A percentile compares a stretch with the other conserved stretches of the same genome.
These are phyloP conservation scores for Hura crepitans DNA, from an alignment of 441 rosid species.

Conservation along the genomic window DNA sequence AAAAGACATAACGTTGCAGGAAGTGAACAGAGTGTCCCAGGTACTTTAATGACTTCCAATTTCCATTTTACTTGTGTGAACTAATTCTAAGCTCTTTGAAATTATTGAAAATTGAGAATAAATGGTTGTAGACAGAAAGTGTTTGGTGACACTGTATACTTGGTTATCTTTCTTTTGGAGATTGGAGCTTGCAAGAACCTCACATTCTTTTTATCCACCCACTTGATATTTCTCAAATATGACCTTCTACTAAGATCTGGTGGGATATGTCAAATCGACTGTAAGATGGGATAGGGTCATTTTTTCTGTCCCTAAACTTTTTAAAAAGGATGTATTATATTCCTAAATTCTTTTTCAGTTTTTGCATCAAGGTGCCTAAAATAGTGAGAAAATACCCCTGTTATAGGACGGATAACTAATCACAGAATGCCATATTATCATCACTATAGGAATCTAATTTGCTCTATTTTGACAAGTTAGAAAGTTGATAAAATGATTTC, in stretches of 20 bases:
- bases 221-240: neutral
- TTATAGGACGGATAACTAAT: too few relatives aligned
- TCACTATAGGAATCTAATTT: too few relatives aligned
- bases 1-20: slow-evolving; percentile 92
- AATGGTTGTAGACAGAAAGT: neutral
- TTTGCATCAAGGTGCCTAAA: too few relatives aligned
- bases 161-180: neutral
- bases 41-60: slow-evolving; percentile 30
- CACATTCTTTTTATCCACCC: neutral
- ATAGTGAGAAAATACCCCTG: too few relatives aligned
- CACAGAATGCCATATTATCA: too few relatives aligned
- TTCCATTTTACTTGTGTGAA: neutral
- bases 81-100: neutral
- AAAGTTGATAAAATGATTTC: too few relatives aligned
- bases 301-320: too few relatives aligned
- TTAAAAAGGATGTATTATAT: too few relatives aligned
- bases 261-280: neutral
- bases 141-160: neutral
- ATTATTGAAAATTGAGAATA: neutral
- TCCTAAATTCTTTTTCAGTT: too few relatives aligned
- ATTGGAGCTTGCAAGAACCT: neutral
- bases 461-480: too few relatives aligned
- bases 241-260: neutral
- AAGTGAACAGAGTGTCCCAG: slow-evolving; percentile 97
- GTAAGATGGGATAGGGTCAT: too few relatives aligned